Base-by-base conservation (phyloP, 345 rosid species). In the Pseudoturritis turrita region DNA sequence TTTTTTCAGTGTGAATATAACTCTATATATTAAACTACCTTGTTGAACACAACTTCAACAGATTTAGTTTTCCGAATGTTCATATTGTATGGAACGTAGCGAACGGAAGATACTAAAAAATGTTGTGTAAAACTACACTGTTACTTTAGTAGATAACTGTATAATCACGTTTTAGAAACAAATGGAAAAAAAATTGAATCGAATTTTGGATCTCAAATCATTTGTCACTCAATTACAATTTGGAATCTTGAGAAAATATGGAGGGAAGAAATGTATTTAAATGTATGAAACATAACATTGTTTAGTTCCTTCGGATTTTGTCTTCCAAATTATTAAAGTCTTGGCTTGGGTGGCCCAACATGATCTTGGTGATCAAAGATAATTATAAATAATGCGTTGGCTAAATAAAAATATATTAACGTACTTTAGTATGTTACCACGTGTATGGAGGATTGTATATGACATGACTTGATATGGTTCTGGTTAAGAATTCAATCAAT, bases 281-380 rank as follows among this genome's bases (percentile, higher is more conserved):
- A 47, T 65, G 36, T 65, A 50, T 65, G 22, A 50, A 54, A 50
- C 4, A 9, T 22, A 46, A 63, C 55, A 46, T 41, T 21, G 21
- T 59, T 59, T 49, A 12, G 59, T 57, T 45, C 45, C 36, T 14
- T 45, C 21, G 33, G 8, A 49, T 37, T 37, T 60, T 60, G 40
- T 22, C 8, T 19, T 52, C 29, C 36, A 62, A 46, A 62, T 31
- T 28, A 21, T 62, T 19, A 52, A 62, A 33, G 50, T 55, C 70
- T 18, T 52, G 37, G 55, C 46, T 21, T 71, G 47, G 47, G 19
- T 72, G 70, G 76, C 49, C 56, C 70, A 62, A 63, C 49, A 54
- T 64, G 65, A 72, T 73, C 21, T 35, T 55, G 65, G 23, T 55
- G 50, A 64, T 65, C 71, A 28, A 65, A 33, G 43, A 64, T 45